These are phyloP conservation scores for Gardenia jasminoides DNA, from an alignment of 257 asterid genomes.

Conservation along the genomic window DNA sequence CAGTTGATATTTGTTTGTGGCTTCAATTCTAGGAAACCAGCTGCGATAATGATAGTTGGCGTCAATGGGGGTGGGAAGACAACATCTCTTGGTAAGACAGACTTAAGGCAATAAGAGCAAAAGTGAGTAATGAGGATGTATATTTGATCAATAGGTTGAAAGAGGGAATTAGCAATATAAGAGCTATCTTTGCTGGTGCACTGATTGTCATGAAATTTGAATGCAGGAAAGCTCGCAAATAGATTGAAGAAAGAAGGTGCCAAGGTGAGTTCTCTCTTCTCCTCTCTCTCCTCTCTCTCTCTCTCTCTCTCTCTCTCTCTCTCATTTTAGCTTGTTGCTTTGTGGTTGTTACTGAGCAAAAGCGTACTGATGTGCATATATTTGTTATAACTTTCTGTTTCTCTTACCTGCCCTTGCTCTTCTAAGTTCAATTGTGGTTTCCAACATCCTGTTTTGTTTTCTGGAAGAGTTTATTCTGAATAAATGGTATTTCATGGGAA, in stretches of 20 bases:
- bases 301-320: not conserved
- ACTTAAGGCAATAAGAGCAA: not conserved
- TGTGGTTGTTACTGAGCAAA: not conserved
- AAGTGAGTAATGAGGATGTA: not conserved
- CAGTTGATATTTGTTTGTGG: slow-evolving; percentile 18
- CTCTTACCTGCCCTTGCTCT: too few species aligned
- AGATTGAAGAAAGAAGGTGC: slow-evolving; percentile 90
- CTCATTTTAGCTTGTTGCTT: slow-evolving; percentile 9
- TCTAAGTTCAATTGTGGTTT: not conserved
- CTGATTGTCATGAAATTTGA: not conserved
- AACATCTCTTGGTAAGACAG: slow-evolving; percentile 82
- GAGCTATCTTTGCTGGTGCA: not conserved
- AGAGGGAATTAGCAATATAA: not conserved
- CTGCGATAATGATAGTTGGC: slow-evolving; percentile 92
- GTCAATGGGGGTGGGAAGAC: slow-evolving; percentile 99
- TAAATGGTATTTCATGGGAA: too few species aligned
- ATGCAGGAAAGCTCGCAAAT: slow-evolving; percentile 87
- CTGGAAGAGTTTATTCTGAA: not conserved
- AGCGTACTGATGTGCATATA: not conserved
- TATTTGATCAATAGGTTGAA: not conserved
- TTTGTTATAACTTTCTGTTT: not conserved
- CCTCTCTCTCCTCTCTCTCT: not conserved
- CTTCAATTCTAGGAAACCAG: slow-evolving; percentile 70
- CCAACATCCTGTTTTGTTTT: not conserved
- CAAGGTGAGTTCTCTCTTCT: slow-evolving; percentile 51